Base-by-base conservation (phyloP, 345 rosid species). In the Viola odorata region DNA sequence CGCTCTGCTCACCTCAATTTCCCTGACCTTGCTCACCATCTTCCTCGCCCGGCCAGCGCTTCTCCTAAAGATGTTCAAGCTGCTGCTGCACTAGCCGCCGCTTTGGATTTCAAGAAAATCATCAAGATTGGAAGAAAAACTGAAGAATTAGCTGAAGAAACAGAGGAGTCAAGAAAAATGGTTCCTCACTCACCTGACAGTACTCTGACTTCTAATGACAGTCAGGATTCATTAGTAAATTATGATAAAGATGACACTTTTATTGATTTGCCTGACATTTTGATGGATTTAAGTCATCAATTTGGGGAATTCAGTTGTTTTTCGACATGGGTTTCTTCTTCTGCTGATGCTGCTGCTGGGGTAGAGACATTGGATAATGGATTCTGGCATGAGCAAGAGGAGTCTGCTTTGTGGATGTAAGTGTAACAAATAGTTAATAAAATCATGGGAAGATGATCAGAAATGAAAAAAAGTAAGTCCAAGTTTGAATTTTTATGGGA, bases 41-140 rank as follows among this genome's bases (percentile, higher is more conserved):
- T 91, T 15, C 96, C 98, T 12, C 82, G 85, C 58, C 91, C 96
- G 0, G 84, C 78, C 0, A 80, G 80, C 47, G 39, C 85, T 0
- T 68, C 89, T n/a, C 91, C 91, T 0, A 86, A 88, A 74, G 98
- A 91, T 65, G 82, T 91, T 61, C 98, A 91, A 61, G 86, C 85
- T 1, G 98, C 98, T 0, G 98, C 98, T 0, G 71, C 87, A 16
- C 69, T 85, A 17, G 98, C 98, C 0, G 96, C 91, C 0, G 70
- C 84, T 48, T 58, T 76, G 12, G 44, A 45, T 69, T 45, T 3
- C 72, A 61, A 75, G 17, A 53, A 58, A 45, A n/a, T n/a, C n/a
- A n/a, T n/a, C 32, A 23, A 23, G 32, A 23, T 23, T 23, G 4
- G 51, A 54, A 54, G 37, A 15, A 7, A 16, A 9, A 41, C 17